Evolutionary conservation across 2,329 filamentous ascomycete species (phyloP).

Genomic region (Hypoxylon sp.): DNA sequence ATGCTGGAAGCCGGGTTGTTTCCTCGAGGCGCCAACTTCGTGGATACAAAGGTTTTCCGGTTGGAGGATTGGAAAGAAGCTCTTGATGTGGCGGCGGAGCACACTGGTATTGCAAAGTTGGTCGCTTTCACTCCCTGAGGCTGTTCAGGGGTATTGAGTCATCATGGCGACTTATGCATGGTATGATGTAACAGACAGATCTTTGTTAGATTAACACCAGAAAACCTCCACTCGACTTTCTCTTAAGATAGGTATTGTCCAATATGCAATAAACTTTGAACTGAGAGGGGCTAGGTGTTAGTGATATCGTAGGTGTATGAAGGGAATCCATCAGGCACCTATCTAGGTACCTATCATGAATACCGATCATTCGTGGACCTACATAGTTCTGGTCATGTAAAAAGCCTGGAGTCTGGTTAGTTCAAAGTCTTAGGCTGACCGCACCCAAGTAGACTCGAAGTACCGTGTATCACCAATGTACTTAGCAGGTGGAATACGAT

Average conservation of each 20-base stretch:
- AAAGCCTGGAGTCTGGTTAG: background rate
- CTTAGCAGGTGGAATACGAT: background rate
- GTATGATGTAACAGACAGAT: background rate
- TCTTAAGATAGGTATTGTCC: background rate
- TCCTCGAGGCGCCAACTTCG: slow-evolving; percentile 36
- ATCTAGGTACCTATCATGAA: background rate
- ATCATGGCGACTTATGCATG: background rate
- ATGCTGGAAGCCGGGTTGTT: slow-evolving; percentile 59
- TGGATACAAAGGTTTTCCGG: slow-evolving; percentile 42
- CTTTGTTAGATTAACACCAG: background rate
- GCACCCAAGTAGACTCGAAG: slow-evolving; percentile 9
- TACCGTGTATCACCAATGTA: background rate
- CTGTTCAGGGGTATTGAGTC: background rate
- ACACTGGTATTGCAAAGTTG: slow-evolving; percentile 44
- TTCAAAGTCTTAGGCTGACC: background rate
- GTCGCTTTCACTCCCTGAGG: slow-evolving; percentile 39
- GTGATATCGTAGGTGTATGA: too few species aligned
- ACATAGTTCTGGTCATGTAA: background rate
- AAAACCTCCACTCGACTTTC: background rate
- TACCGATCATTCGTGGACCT: background rate
- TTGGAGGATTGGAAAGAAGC: slow-evolving; percentile 46
- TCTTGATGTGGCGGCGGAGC: slow-evolving; percentile 40
- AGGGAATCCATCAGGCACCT: too few species aligned
- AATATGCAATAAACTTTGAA: background rate
- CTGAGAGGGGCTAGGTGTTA: background rate